Conservation (phyloP, 1,284 basidiomycete species). For the Leccinum griseonigrum region DNA sequence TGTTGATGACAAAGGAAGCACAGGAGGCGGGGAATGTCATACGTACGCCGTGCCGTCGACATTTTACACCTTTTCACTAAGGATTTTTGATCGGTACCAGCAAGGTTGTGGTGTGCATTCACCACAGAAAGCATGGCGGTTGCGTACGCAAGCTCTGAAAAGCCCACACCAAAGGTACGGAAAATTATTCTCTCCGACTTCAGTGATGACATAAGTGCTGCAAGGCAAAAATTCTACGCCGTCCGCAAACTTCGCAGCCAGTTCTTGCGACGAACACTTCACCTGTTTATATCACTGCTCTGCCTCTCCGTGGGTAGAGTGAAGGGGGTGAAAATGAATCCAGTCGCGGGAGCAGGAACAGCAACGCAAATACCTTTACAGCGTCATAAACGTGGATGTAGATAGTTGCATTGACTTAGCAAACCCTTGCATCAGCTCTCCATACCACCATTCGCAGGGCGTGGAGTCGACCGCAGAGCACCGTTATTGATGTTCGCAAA, state of each 20-base stretch:
- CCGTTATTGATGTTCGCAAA: conserved; percentile 30
- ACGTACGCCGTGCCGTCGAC: conserved; percentile 17
- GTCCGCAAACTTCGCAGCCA: conserved; percentile 29
- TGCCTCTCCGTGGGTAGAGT: conserved; percentile 36
- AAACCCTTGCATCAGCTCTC: conserved; percentile 9
- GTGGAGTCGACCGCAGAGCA: conserved; percentile 15
- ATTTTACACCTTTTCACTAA: neutral
- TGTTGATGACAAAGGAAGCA: conserved; percentile 47
- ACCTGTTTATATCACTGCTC: conserved; percentile 52
- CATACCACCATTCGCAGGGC: conserved; percentile 20
- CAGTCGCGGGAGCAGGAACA: neutral
- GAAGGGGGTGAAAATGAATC: neutral
- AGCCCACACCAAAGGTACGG: conserved; percentile 54
- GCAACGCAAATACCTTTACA: neutral
- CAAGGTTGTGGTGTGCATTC: conserved; percentile 75
- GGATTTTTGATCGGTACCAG: conserved; percentile 33
- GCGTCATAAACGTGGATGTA: neutral
- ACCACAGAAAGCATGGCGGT: conserved; percentile 80
- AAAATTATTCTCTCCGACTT: neutral
- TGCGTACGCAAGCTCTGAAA: conserved; percentile 55
- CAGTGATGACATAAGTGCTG: conserved; percentile 28
- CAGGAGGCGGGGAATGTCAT: conserved; percentile 30
- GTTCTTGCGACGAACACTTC: conserved; percentile 23
- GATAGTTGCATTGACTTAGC: neutral
- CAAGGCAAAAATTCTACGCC: conserved; percentile 46